A percentile compares a stretch with the other conserved stretches of the same genome.
Evolutionary conservation across 1,284 basidiomycete species (phyloP).

Genomic region (Cronartium ribicola): DNA sequence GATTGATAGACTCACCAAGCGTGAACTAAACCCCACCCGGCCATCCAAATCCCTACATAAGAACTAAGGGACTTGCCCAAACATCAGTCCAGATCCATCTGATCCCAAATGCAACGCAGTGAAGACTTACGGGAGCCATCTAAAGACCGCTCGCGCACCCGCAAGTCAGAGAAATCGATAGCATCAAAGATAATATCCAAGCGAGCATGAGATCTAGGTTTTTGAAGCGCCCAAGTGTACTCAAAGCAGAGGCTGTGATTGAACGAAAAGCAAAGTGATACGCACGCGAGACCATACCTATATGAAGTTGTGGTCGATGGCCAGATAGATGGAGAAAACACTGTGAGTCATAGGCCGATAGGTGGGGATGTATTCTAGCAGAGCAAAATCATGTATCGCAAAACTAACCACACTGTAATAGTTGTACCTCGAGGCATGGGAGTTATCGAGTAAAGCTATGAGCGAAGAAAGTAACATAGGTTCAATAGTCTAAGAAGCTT

Average conservation of each 20-base stretch:
- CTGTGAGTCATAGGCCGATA: not conserved
- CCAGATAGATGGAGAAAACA: no score
- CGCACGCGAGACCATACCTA: not conserved
- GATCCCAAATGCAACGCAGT: no score
- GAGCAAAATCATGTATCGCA: not conserved
- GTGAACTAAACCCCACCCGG: not conserved
- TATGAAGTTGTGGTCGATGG: no score
- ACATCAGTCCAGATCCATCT: not conserved
- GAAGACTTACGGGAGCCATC: constrained; percentile 1
- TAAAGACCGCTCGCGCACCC: no score
- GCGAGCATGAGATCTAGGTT: not conserved
- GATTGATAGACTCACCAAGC: no score
- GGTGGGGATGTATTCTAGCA: not conserved
- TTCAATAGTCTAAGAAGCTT: not conserved
- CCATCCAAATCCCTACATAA: not conserved
- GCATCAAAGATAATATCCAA: no score
- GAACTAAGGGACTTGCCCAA: not conserved
- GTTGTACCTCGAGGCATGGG: no score
- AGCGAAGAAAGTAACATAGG: not conserved
- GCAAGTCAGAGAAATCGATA: no score
- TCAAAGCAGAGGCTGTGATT: not conserved
- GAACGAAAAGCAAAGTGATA: not conserved
- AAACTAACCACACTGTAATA: not conserved
- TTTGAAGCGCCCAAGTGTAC: no score
- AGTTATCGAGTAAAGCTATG: not conserved